phyloP scores from a whole-genome alignment of 1,284 basidiomycete species.

The Filobasidium uniguttulatum region DNA sequence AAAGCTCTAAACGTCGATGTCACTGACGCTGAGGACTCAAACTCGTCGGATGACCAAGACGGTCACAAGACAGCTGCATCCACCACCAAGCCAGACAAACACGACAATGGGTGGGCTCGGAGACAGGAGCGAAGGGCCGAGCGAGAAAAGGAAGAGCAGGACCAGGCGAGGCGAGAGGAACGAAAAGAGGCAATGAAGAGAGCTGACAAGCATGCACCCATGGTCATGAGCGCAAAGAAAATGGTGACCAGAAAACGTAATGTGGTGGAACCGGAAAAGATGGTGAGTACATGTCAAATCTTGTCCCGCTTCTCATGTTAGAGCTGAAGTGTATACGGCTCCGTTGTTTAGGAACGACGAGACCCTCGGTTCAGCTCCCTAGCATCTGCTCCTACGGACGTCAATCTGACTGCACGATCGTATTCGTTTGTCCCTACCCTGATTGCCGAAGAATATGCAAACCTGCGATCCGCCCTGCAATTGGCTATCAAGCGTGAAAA shows the following conservation, averaged over 20 bases:
- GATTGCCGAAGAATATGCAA: constrained; percentile 53
- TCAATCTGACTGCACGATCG: constrained; percentile 54
- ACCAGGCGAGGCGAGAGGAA: constrained; percentile 26
- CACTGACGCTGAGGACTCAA: background rate
- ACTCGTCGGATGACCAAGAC: constrained; percentile 13
- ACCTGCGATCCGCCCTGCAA: constrained; percentile 52
- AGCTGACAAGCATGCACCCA: constrained; percentile 74
- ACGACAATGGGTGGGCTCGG: constrained; percentile 16
- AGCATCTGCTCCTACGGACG: constrained; percentile 48
- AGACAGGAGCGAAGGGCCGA: constrained; percentile 18
- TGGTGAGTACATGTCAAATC: constrained; percentile 41
- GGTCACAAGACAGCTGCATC: constrained; percentile 15
- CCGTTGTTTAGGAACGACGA: constrained; percentile 48
- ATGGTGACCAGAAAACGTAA: constrained; percentile 64
- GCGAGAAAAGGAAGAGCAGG: constrained; percentile 14
- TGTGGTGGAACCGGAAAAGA: constrained; percentile 57
- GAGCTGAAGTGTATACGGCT: background rate
- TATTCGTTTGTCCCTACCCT: constrained; percentile 66
- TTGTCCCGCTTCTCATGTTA: background rate
- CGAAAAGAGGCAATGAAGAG: constrained; percentile 48
- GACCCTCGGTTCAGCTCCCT: constrained; percentile 80
- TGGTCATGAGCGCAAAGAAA: constrained; percentile 69
- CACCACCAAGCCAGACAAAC: background rate
- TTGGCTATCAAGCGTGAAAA: constrained; percentile 54
- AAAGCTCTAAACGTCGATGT: constrained; percentile 19